A percentile compares a stretch with the other conserved stretches of the same genome.
Conservation (phyloP, 768 basidiomycete genomes). For the Tremella fuciformis region DNA sequence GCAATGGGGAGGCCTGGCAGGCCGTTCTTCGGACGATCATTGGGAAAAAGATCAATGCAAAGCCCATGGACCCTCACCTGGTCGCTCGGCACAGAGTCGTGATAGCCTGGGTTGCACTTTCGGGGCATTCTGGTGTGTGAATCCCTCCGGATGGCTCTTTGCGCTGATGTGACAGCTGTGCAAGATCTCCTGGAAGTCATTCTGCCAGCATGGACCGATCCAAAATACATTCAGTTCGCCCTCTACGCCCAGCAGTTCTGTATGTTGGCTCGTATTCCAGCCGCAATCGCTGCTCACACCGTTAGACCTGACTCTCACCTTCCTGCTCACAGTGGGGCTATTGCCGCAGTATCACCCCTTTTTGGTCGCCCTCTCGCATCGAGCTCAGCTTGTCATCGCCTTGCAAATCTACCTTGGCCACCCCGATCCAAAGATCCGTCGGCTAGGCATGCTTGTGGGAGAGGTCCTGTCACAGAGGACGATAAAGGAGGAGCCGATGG, state of each 20-base stretch:
- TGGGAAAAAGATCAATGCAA: background rate
- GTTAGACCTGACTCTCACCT: constrained; percentile 68
- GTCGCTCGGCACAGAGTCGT: constrained; percentile 57
- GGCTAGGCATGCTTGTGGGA: constrained; percentile 88
- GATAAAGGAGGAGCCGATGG: constrained; percentile 25
- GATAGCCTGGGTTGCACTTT: constrained; percentile 65
- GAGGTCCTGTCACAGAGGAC: constrained; percentile 59
- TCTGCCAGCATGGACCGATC: constrained; percentile 68
- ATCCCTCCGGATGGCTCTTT: background rate
- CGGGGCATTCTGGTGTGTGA: constrained; percentile 47
- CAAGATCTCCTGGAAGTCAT: constrained; percentile 41
- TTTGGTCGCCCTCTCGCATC: constrained; percentile 44
- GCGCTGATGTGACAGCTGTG: constrained; percentile 28
- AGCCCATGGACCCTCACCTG: background rate
- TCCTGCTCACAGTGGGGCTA: constrained; percentile 66
- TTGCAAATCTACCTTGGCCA: constrained; percentile 76
- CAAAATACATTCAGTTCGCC: constrained; percentile 77
- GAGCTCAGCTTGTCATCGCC: constrained; percentile 61
- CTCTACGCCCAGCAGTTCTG: constrained; percentile 71
- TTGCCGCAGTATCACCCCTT: constrained; percentile 59
- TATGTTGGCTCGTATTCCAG: constrained; percentile 52
- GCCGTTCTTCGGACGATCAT: constrained; percentile 50
- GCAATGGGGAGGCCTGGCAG: constrained; percentile 35
- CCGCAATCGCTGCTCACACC: background rate
- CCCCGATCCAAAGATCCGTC: constrained; percentile 68